Conservation (phyloP, 1,284 basidiomycete species). For the Xerocomus amazonicus region DNA sequence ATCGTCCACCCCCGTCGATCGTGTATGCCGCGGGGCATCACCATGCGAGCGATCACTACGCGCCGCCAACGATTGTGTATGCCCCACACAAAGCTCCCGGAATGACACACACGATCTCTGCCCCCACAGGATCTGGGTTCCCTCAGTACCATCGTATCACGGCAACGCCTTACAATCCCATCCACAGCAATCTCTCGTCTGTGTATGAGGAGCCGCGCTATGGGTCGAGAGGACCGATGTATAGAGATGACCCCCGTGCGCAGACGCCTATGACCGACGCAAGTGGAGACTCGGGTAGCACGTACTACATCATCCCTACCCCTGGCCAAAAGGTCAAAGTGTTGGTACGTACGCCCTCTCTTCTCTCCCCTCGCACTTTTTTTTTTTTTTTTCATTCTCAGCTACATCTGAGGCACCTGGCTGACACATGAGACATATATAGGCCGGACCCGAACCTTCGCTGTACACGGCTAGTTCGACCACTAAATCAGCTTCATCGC, state of each 20-base stretch:
- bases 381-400: no score
- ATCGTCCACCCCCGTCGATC: slow-evolving; percentile 45
- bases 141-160: slow-evolving; percentile 34
- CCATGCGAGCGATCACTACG: slow-evolving; percentile 42
- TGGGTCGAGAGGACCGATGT: slow-evolving; percentile 26
- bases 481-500: slow-evolving; percentile 45
- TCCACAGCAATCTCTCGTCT: slow-evolving; percentile 31
- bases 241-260: slow-evolving; percentile 25
- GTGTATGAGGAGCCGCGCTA: slow-evolving; percentile 32
- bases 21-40: slow-evolving; percentile 48
- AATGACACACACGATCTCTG: slow-evolving; percentile 54
- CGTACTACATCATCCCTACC: slow-evolving; percentile 67
- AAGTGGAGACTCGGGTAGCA: slow-evolving; percentile 57
- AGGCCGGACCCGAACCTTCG: slow-evolving; percentile 47
- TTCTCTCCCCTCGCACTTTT: no score
- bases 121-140: slow-evolving; percentile 40
- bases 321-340: slow-evolving; percentile 67
- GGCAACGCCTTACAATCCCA: slow-evolving; percentile 37
- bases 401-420: no score
- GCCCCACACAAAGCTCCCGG: slow-evolving; percentile 43
- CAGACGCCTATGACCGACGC: slow-evolving; percentile 38
- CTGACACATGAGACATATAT: neutral
- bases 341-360: slow-evolving; percentile 48
- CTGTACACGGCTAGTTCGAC: slow-evolving; percentile 49
- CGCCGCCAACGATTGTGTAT: slow-evolving; percentile 48